Evolutionary conservation across 306 rosid species (phyloP).

Genomic region (Fragaria vesca): DNA sequence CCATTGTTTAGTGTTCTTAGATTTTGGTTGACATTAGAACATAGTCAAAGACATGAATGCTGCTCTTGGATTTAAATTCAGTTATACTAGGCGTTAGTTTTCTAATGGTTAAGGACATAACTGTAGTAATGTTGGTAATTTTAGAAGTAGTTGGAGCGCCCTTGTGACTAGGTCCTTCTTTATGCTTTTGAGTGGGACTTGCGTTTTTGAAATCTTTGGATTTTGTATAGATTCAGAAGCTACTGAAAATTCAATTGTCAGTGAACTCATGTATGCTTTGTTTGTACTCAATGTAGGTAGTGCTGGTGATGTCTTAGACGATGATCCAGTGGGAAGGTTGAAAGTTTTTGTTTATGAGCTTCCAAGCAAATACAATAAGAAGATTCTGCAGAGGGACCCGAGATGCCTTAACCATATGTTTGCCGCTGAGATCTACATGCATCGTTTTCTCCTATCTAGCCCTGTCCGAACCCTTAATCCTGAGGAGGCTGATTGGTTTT

Average conservation of each 20-base stretch:
- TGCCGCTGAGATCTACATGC: conserved; percentile 99
- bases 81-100: neutral
- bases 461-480: conserved; percentile 97
- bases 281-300: conserved; percentile 63
- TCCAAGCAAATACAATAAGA: conserved; percentile 96
- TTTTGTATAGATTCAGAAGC: neutral
- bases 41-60: neutral
- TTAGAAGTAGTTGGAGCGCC: neutral
- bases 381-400: conserved; percentile 89
- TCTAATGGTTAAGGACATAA: neutral
- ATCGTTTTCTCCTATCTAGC: conserved; percentile 88
- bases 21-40: neutral
- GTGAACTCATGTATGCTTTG: conserved; percentile 2
- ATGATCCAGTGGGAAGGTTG: conserved; percentile 96
- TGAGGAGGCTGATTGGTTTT: conserved; percentile 99
- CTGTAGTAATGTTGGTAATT: neutral
- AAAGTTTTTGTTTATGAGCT: conserved; percentile 98
- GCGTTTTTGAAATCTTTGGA: neutral
- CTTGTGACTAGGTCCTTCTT: neutral
- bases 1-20: neutral
- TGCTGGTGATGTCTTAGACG: conserved; percentile 98
- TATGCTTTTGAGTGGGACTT: no score
- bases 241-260: neutral
- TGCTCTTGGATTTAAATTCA: neutral
- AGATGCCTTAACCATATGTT: conserved; percentile 98